Base-by-base conservation (phyloP, 1,139 yeast species). In the Debaryomyces coudertii region DNA sequence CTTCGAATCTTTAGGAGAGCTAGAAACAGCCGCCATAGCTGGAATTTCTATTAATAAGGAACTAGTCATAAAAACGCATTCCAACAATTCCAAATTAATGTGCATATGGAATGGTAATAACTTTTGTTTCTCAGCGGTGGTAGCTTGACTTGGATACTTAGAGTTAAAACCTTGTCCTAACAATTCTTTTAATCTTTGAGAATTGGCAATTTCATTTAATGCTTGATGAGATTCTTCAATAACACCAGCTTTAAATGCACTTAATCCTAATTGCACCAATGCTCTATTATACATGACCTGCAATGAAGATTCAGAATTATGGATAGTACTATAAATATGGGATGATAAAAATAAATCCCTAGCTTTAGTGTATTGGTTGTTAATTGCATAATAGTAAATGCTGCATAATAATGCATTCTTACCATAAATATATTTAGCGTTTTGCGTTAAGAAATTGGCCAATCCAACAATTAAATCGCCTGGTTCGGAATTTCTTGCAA, bases 71-170 rank as follows among this genome's bases (percentile, higher is more conserved):
- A 87, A 92, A 47, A 89, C 96, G 66, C 96, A 87, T 72, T 95
- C 99, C 60, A 95, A 80, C 59, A 95, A 82, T 74, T 95, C 99
- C 60, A 92, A 77, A 70, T 95, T 95, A 68, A 95, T 90, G 73
- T 95, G 99, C 87, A 90, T 92, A 72, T 95, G 99, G 87, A 88
- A 95, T 50, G 99, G 99, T 64, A 93, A 79, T 66, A 90, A 80
- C 65, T 92, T 87, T 66, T 87, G 95, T 62, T 82, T 87, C 64
- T 86, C 93, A 53, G 78, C 80, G 16, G 73, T 68, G 45, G 82
- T 70, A 28, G 80, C 77, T 62, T 71, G 82, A 60, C 76, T 80
- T 49, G 82, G 83, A 63, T 73, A 74, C 63, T 79, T 83, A 65
- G 90, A 82, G 64, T 81, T 87, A 61, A 85, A 80, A 48, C 96